Conservation (phyloP, 2,329 filamentous ascomycete genomes). For the Stemphylium vesicarium region DNA sequence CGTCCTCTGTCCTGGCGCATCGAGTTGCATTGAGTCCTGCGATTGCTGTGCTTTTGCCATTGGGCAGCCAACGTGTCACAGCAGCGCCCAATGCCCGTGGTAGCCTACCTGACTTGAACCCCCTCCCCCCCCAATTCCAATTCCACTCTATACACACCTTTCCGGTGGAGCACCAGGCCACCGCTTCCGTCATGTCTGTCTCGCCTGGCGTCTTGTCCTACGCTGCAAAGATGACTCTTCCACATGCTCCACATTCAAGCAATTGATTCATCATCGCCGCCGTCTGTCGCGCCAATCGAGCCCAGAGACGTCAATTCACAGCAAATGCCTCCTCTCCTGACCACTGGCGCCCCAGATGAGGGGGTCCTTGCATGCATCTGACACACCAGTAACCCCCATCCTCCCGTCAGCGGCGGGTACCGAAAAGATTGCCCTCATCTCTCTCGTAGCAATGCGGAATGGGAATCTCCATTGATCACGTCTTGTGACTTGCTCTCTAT, state of each 20-base stretch:
- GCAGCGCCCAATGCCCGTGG: constrained; percentile 21
- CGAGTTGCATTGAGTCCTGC: constrained; percentile 11
- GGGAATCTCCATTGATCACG: constrained; percentile 17
- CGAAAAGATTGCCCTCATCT: constrained; percentile 29
- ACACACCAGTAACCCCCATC: constrained; percentile 11
- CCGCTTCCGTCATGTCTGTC: constrained; percentile 37
- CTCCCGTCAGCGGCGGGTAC: constrained; percentile 19
- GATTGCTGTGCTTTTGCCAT: constrained; percentile 26
- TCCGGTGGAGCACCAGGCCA: constrained; percentile 22
- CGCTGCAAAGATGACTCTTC: constrained; percentile 29
- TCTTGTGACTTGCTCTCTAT: constrained; percentile 41
- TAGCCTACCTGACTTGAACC: constrained; percentile 13
- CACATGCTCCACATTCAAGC: constrained; percentile 37
- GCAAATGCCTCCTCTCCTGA: constrained; percentile 19
- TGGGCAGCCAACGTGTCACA: constrained; percentile 33
- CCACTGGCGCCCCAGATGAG: constrained; percentile 16
- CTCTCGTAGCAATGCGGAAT: constrained; percentile 29
- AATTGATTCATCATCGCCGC: constrained; percentile 19
- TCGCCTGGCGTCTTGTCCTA: constrained; percentile 17
- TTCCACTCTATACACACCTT: constrained; percentile 3
- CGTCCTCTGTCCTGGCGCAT: constrained; percentile 5
- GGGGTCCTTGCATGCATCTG: constrained; percentile 21
- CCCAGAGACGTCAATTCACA: constrained; percentile 26
- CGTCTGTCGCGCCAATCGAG: constrained; percentile 14
- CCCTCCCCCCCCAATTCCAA: not conserved